A percentile compares a stretch with the other conserved stretches of the same genome.
These are phyloP conservation scores for Microsporum ferrugineum DNA, from an alignment of 2,329 filamentous ascomycete species.

Conservation along the genomic window DNA sequence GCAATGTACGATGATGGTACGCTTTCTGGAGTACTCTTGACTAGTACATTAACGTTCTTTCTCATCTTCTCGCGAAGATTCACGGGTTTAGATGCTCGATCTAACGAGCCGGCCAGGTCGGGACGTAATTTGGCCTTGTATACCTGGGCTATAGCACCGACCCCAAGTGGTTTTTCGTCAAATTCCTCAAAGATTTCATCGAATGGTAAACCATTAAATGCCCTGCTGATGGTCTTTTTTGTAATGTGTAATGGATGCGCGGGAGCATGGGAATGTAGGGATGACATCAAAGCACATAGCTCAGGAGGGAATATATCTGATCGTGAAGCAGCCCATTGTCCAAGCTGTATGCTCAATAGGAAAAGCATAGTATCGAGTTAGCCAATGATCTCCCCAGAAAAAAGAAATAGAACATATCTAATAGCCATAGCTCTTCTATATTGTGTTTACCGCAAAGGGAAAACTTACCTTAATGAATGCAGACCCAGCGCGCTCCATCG, in stretches of 20 bases:
- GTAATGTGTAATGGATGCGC: slow-evolving; percentile 77
- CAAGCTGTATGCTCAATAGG: slow-evolving; percentile 48
- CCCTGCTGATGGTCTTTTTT: slow-evolving; percentile 63
- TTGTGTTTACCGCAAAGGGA: neutral
- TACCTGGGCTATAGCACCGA: slow-evolving; percentile 93
- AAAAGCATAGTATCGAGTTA: neutral
- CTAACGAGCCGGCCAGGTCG: slow-evolving; percentile 54
- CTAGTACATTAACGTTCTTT: slow-evolving; percentile 70
- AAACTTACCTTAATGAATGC: slow-evolving; percentile 80
- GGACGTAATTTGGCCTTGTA: slow-evolving; percentile 89
- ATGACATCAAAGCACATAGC: slow-evolving; percentile 87
- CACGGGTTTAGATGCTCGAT: slow-evolving; percentile 41
- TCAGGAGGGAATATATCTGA: slow-evolving; percentile 92
- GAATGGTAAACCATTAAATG: slow-evolving; percentile 69
- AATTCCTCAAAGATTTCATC: slow-evolving; percentile 96
- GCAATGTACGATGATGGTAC: slow-evolving; percentile 89
- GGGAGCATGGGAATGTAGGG: slow-evolving; percentile 85
- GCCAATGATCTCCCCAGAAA: neutral
- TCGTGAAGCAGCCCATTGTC: slow-evolving; percentile 95
- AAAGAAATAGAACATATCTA: neutral
- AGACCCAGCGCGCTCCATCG: slow-evolving; percentile 88
- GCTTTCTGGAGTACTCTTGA: slow-evolving; percentile 74
- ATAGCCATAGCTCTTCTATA: neutral
- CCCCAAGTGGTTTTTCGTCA: slow-evolving; percentile 74
- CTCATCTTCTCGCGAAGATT: slow-evolving; percentile 58